Conservation (phyloP, 805 yeast genomes). For the Suhomyces sp. region DNA sequence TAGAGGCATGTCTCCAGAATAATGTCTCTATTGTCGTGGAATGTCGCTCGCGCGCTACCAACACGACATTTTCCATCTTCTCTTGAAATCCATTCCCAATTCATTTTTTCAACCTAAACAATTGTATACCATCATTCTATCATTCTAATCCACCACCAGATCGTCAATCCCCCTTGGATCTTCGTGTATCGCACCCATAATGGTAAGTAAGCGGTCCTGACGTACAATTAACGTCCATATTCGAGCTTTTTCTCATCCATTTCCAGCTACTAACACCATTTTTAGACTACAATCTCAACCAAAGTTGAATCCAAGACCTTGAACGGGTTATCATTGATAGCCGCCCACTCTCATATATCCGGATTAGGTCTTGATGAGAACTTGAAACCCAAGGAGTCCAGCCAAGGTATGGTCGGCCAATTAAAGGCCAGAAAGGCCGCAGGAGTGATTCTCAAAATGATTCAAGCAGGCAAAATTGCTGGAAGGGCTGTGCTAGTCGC, state of each 20-base stretch:
- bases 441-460: conserved; percentile 89
- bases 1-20: no score
- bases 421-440: conserved; percentile 93
- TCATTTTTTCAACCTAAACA: no score
- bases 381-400: conserved; percentile 70
- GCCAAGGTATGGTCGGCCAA: conserved; percentile 98
- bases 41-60: no score
- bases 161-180: no score
- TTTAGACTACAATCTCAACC: conserved; percentile 27
- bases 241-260: background rate
- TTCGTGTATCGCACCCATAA: no score
- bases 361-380: conserved; percentile 96
- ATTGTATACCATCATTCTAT: no score
- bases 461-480: conserved; percentile 90
- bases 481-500: conserved; percentile 95
- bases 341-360: conserved; percentile 97
- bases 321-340: conserved; percentile 66
- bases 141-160: no score
- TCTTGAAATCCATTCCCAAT: no score
- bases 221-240: background rate
- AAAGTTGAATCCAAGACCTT: conserved; percentile 34
- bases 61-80: no score
- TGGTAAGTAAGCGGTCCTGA: conserved; percentile 1
- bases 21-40: no score
- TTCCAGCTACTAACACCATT: conserved; percentile 13